phyloP scores from a whole-genome alignment of 192 early-diverging fungal species.

The Geranomyces variabilis region DNA sequence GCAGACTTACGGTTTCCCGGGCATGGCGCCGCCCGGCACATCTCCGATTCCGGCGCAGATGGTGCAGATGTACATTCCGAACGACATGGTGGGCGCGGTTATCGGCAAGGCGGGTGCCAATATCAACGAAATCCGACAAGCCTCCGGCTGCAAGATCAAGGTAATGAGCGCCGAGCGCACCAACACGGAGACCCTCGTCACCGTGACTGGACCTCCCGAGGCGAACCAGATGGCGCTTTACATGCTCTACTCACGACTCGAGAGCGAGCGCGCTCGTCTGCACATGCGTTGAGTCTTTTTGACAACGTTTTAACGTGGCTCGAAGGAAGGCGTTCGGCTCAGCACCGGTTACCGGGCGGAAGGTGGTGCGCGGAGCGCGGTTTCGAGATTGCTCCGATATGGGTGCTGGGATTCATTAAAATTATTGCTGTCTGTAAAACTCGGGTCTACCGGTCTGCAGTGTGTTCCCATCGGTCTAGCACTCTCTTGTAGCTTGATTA shows the following conservation, averaged over 20 bases:
- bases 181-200: constrained; percentile 85
- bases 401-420: too few relatives aligned
- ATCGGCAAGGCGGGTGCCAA: constrained; percentile 86
- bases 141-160: constrained; percentile 70
- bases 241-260: constrained; percentile 87
- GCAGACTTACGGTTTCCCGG: neutral
- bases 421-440: too few relatives aligned
- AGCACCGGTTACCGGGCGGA: too few relatives aligned
- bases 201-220: constrained; percentile 85
- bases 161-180: constrained; percentile 84
- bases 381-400: too few relatives aligned
- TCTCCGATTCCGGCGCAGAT: constrained; percentile 40
- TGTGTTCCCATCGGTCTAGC: too few relatives aligned
- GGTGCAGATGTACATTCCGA: constrained; percentile 90
- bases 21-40: constrained; percentile 24
- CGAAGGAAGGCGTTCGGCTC: too few relatives aligned
- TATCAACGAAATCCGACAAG: constrained; percentile 56
- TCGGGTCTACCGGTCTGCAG: too few relatives aligned
- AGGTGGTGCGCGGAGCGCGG: too few relatives aligned
- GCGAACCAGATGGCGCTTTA: constrained; percentile 89
- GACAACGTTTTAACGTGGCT: too few relatives aligned
- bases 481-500: too few relatives aligned
- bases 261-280: constrained; percentile 63
- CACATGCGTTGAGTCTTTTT: neutral
- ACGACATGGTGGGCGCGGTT: constrained; percentile 96